Base-by-base conservation (phyloP, 2,329 filamentous ascomycete genomes). In the Diplodia sapinea region DNA sequence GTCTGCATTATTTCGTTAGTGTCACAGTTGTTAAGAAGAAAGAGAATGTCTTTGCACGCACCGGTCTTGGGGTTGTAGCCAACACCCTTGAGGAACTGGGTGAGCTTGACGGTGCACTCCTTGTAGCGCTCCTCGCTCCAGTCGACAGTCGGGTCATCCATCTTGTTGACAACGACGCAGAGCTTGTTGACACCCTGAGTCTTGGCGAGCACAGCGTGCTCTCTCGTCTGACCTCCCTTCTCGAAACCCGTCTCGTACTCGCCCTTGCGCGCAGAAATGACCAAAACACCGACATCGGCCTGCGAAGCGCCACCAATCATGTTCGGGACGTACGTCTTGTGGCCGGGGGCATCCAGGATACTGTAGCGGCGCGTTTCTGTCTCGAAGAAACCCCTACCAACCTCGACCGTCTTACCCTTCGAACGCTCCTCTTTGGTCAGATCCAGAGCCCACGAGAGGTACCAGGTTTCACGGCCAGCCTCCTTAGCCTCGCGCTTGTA, bases 231-330 rank as follows among this genome's bases (percentile, higher is more conserved):
- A 47, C 95, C 94, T 70, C 95, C 95, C 84, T 91, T 91, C 75
- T 99, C 95, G 79, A 99, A 99, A 61, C 95, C 95, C 40, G 95
- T 98, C 82, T 99, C 95, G 80, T 98, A 99, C 82, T 99, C 95
- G 77, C 95, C 95, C 85, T 97, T 98, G 76, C 95, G 91, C 51
- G 95, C 93, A 63, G 92, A 96, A 76, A 98, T 97, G 77, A 99
- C 95, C 56, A 99, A 86, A 73, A 97, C 92, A 78, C 95, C 95
- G 38, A 99, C 76, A 65, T 79, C 78, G 36, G 78, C 78, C 59
- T 79, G 78, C 13, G 76, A 94, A 38, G 93, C 93, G 78, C 93
- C 93, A 73, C 94, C 94, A 76, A 99, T 96, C 95, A 99, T 99
- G 85, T 91, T 95, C 57, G 95, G 94, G 20, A 99, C 95, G 73